phyloP scores from a whole-genome alignment of 768 basidiomycete genomes.

The Suillus placidus region DNA sequence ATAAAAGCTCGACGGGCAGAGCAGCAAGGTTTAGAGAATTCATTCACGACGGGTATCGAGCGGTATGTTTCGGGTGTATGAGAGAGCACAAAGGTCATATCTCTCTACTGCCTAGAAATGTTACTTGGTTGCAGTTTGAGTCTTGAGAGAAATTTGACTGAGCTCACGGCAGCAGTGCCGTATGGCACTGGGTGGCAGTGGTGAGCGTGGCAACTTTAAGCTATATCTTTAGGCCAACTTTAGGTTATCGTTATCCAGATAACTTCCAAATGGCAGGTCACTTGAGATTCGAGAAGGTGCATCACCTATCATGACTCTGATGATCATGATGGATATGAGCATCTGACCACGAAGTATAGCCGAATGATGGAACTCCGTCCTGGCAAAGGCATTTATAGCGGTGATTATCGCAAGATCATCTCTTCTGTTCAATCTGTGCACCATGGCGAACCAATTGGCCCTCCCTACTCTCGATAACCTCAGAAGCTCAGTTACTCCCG shows the following conservation, averaged over 20 bases:
- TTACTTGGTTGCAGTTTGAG: neutral
- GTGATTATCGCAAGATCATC: neutral
- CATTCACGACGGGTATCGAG: neutral
- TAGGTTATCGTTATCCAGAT: neutral
- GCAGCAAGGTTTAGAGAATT: slow-evolving; percentile 10
- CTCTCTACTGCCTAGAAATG: neutral
- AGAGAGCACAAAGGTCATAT: neutral
- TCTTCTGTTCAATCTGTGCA: neutral
- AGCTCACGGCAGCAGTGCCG: neutral
- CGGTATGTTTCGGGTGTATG: neutral
- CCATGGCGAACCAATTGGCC: neutral
- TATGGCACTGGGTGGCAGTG: too few relatives aligned
- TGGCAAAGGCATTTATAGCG: neutral
- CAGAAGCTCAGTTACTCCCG: slow-evolving; percentile 27
- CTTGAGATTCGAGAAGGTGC: neutral
- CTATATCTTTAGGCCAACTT: neutral
- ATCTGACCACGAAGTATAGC: neutral
- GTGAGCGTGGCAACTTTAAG: neutral
- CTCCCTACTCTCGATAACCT: slow-evolving; percentile 30
- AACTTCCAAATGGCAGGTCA: neutral
- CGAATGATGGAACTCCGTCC: neutral
- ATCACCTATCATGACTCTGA: neutral
- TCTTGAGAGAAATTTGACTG: neutral
- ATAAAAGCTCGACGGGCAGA: slow-evolving; percentile 62
- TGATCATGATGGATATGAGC: neutral